These are phyloP conservation scores for Thelonectria olida DNA, from an alignment of 2,329 filamentous ascomycete species.

Conservation along the genomic window DNA sequence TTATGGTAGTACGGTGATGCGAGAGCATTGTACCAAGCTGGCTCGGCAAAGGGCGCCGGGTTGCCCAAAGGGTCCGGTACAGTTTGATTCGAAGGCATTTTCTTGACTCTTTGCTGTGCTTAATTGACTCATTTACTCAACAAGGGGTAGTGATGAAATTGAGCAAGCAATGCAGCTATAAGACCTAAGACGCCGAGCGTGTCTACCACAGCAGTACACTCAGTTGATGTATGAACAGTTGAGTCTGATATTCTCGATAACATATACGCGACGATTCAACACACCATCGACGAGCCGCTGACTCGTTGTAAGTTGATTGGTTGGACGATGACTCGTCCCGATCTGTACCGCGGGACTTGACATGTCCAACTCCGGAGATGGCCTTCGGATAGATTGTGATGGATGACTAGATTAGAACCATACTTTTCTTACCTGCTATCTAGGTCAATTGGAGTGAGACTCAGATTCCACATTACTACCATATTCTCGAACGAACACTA, in stretches of 20 bases:
- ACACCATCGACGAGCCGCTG: neutral
- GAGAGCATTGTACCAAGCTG: neutral
- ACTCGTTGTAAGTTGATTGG: neutral
- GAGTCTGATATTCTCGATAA: neutral
- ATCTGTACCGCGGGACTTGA: neutral
- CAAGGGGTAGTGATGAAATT: no score
- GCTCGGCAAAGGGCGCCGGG: neutral
- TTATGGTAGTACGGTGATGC: constrained; percentile 1
- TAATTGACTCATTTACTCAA: neutral
- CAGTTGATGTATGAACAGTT: no score
- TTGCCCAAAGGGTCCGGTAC: neutral
- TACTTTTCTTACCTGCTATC: no score
- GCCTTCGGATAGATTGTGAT: no score
- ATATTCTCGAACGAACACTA: no score
- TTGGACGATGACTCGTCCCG: neutral
- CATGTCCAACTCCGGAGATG: neutral
- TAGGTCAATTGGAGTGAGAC: no score
- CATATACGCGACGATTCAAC: neutral
- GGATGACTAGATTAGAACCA: no score
- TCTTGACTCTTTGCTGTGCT: neutral
- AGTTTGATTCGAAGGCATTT: neutral
- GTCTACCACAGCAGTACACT: no score
- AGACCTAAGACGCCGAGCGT: no score
- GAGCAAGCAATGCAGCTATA: no score
- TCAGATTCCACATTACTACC: no score